These are phyloP conservation scores for Trypanosomatidae sp. DNA, from an alignment of 208 protist genomes.

Conservation along the genomic window DNA sequence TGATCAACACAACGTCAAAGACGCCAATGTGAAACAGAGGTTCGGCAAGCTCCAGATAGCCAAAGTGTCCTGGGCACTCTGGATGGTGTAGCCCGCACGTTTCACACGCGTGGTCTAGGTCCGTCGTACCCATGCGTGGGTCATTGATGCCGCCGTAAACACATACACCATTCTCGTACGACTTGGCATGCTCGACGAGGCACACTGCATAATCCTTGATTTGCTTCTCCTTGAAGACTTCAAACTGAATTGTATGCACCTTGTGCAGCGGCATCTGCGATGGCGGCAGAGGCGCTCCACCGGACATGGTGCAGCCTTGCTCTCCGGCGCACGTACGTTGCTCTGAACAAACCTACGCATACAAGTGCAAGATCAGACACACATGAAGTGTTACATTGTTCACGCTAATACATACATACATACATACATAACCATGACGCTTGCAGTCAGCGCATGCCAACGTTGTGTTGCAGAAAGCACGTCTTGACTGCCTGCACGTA, in stretches of 20 bases:
- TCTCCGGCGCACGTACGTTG: too few species aligned
- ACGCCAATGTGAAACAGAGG: conserved; percentile 98
- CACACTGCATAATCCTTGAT: conserved; percentile 84
- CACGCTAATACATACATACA: too few species aligned
- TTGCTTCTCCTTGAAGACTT: conserved; percentile 80
- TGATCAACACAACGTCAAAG: conserved; percentile 88
- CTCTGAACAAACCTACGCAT: too few species aligned
- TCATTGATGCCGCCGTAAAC: conserved; percentile 81
- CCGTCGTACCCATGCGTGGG: conserved; percentile 79
- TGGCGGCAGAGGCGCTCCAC: conserved; percentile 50
- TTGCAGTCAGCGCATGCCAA: too few species aligned
- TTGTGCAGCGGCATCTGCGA: conserved; percentile 72
- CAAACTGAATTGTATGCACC: conserved; percentile 71
- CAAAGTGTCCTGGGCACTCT: conserved; percentile 97
- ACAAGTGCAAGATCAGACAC: too few species aligned
- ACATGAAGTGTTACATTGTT: too few species aligned
- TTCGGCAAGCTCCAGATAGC: conserved; percentile 96
- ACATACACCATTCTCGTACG: conserved; percentile 64
- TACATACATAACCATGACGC: too few species aligned
- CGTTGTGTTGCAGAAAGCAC: too few species aligned
- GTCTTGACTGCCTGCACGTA: too few species aligned
- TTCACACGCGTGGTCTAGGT: conserved; percentile 75
- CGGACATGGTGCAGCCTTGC: conserved; percentile 75
- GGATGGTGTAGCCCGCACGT: conserved; percentile 70
- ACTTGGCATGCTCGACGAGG: conserved; percentile 70